Percentiles rank a stretch among this genome's conserved stretches.
Evolutionary conservation across 140 eudicot species (phyloP).

Genomic region (Cichorium intybus): DNA sequence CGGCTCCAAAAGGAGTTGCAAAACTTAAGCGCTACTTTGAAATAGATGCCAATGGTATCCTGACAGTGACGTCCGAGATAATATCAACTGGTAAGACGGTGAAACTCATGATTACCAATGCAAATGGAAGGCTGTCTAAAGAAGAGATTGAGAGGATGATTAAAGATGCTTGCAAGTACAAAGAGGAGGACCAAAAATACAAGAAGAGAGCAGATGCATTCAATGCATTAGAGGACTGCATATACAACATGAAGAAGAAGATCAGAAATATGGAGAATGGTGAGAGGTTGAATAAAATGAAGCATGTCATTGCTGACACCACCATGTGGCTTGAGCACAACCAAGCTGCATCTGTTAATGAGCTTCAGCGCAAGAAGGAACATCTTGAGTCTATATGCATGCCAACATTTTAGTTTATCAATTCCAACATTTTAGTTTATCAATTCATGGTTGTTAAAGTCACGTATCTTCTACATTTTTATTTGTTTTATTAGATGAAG

Average conservation of each 20-base stretch:
- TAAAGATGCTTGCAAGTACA: constrained; percentile 17
- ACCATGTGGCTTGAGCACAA: constrained; percentile 8
- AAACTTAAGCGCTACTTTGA: background rate
- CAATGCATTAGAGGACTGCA: constrained; percentile 11
- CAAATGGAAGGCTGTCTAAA: constrained; percentile 11
- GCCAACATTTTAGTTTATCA: background rate
- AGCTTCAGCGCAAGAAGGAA: background rate
- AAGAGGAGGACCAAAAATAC: constrained; percentile 12
- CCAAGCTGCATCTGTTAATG: background rate
- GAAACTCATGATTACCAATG: constrained; percentile 1
- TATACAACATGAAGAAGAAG: constrained; percentile 5
- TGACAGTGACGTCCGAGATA: constrained; percentile 14
- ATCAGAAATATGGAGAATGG: background rate
- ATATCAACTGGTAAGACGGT: background rate
- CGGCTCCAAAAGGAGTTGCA: background rate
- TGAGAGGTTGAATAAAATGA: background rate
- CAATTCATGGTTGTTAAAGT: too few species aligned
- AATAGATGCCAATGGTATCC: constrained; percentile 14
- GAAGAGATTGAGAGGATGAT: constrained; percentile 22
- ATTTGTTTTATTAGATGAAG: too few species aligned
- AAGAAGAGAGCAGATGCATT: background rate
- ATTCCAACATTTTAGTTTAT: too few species aligned
- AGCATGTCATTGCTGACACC: constrained; percentile 12
- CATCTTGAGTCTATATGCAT: background rate
- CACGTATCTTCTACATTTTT: too few species aligned